phyloP scores from a whole-genome alignment of 306 rosid species.

The Citrullus amarus region DNA sequence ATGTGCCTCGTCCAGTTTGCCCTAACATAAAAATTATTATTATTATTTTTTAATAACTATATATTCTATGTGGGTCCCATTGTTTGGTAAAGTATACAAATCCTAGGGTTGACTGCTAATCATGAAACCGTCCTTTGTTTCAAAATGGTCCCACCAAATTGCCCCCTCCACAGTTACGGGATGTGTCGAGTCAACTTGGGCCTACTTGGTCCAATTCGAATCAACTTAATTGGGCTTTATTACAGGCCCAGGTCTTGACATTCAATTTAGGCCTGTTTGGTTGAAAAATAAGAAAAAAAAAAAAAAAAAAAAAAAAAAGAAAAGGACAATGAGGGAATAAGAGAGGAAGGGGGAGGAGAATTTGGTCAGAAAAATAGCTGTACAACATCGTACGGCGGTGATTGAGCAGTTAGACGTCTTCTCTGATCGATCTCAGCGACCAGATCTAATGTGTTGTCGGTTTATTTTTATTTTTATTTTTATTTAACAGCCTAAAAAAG shows the following conservation, averaged over 20 bases:
- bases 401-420: neutral
- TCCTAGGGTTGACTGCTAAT: slow-evolving; percentile 6
- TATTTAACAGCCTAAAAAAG: neutral
- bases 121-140: slow-evolving; percentile 1
- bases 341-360: neutral
- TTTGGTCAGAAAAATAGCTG: neutral
- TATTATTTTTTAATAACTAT: no score
- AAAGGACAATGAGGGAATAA: neutral
- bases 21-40: neutral
- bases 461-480: no score
- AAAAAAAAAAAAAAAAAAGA: neutral
- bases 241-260: neutral
- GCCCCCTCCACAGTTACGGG: neutral
- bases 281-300: neutral
- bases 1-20: neutral
- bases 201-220: neutral
- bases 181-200: neutral
- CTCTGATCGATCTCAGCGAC: neutral
- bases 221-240: neutral
- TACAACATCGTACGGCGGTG: slow-evolving; percentile 5
- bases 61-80: neutral
- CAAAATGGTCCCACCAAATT: neutral
- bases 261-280: neutral
- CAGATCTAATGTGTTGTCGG: neutral
- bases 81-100: slow-evolving; percentile 11